Conservation (phyloP, 2,329 filamentous ascomycete species). For the Diaporthe sp. region DNA sequence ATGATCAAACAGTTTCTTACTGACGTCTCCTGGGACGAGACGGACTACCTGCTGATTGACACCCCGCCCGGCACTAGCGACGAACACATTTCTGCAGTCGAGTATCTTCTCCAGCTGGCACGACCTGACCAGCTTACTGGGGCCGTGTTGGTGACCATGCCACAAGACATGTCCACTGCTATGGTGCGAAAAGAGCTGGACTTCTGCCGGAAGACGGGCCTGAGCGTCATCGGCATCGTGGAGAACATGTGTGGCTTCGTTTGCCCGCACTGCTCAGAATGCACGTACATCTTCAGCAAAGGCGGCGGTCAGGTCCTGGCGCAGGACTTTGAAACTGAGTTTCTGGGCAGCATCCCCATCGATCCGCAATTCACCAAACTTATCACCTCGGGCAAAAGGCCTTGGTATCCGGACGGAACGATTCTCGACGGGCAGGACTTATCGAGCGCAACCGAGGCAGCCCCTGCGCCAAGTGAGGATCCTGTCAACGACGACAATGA, state of each 20-base stretch:
- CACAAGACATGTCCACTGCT: conserved; percentile 91
- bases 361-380: conserved; percentile 92
- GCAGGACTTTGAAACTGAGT: conserved; percentile 84
- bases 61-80: conserved; percentile 97
- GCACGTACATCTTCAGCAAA: conserved; percentile 93
- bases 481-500: conserved; percentile 52
- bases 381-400: conserved; percentile 79
- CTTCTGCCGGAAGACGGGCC: conserved; percentile 88
- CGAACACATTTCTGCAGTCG: conserved; percentile 95
- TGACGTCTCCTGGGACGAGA: conserved; percentile 88
- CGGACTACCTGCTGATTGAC: conserved; percentile 95
- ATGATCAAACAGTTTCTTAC: conserved; percentile 98
- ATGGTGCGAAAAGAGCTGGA: conserved; percentile 97
- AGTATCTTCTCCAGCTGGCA: conserved; percentile 80
- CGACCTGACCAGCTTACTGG: conserved; percentile 80
- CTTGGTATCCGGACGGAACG: conserved; percentile 79
- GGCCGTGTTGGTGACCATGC: conserved; percentile 95
- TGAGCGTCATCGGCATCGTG: conserved; percentile 87
- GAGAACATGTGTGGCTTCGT: conserved; percentile 98
- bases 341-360: conserved; percentile 89
- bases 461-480: conserved; percentile 45
- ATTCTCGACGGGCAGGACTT: conserved; percentile 70
- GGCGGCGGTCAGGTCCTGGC: conserved; percentile 94
- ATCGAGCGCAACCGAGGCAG: conserved; percentile 52
- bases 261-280: conserved; percentile 85